phyloP scores from a whole-genome alignment of 805 yeast species.

The Cyberlindnera petersonii region DNA sequence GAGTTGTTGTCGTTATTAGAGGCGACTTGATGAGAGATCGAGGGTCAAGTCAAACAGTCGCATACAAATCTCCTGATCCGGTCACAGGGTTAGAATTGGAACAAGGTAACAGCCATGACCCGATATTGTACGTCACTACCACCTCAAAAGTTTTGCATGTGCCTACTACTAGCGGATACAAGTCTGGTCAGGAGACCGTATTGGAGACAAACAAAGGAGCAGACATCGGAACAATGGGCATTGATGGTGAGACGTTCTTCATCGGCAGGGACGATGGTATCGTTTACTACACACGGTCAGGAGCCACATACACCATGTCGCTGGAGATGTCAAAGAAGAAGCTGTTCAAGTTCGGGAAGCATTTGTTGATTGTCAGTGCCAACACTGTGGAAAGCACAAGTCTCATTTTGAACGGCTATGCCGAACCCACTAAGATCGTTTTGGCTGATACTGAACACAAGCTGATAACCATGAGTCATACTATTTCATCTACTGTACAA shows the following conservation, averaged over 20 bases:
- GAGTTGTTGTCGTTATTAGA: constrained; percentile 72
- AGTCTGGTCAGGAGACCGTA: constrained; percentile 52
- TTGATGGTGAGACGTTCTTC: constrained; percentile 46
- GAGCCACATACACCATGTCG: constrained; percentile 50
- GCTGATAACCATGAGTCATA: constrained; percentile 62
- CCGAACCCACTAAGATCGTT: constrained; percentile 50
- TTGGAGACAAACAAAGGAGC: constrained; percentile 47
- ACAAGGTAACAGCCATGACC: constrained; percentile 37
- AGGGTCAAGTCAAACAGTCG: constrained; percentile 81
- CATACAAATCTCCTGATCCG: constrained; percentile 70
- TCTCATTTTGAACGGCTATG: constrained; percentile 29
- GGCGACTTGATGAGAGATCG: constrained; percentile 88
- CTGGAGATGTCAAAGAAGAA: constrained; percentile 55
- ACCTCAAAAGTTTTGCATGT: constrained; percentile 68
- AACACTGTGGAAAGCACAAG: constrained; percentile 34
- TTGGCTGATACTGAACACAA: constrained; percentile 69
- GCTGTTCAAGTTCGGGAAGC: constrained; percentile 46
- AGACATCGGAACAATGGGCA: constrained; percentile 39
- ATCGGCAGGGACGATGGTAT: constrained; percentile 65
- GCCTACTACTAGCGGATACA: constrained; percentile 73
- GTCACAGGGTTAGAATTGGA: constrained; percentile 70
- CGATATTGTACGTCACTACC: constrained; percentile 66
- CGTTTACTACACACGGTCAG: constrained; percentile 54
- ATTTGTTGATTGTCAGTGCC: constrained; percentile 58
- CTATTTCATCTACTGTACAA: constrained; percentile 61